These are phyloP conservation scores for Pueraria montana DNA, from an alignment of 306 rosid species.

Conservation along the genomic window DNA sequence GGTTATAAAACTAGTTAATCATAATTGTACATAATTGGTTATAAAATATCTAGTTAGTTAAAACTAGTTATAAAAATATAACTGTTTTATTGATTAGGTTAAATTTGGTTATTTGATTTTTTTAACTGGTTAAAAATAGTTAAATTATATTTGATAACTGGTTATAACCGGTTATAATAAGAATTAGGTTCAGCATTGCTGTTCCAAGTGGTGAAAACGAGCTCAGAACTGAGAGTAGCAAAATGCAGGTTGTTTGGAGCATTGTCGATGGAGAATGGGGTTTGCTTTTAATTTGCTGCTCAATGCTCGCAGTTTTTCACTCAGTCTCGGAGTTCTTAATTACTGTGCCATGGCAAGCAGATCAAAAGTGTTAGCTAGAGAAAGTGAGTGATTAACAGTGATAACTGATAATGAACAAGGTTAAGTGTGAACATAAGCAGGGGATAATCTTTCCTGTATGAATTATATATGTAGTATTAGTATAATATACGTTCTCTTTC, in stretches of 20 bases:
- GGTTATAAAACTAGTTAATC: too few relatives aligned
- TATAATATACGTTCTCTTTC: neutral
- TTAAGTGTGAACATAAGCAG: conserved; percentile 47
- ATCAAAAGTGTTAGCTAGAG: conserved; percentile 46
- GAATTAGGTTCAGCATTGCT: conserved; percentile 73
- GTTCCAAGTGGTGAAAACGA: conserved; percentile 50
- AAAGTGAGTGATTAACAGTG: neutral
- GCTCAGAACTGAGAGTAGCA: conserved; percentile 56
- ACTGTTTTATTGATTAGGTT: too few relatives aligned
- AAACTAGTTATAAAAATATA: too few relatives aligned
- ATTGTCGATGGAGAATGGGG: conserved; percentile 47
- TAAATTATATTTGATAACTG: too few relatives aligned
- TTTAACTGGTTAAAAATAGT: too few relatives aligned
- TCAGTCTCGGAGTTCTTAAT: conserved; percentile 4
- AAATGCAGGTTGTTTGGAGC: conserved; percentile 69
- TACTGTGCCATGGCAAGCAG: too few relatives aligned
- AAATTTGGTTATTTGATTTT: too few relatives aligned
- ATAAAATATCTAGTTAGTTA: too few relatives aligned
- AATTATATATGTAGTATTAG: too few relatives aligned
- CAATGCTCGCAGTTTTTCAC: conserved; percentile 25
- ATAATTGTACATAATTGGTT: too few relatives aligned
- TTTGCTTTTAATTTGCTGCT: neutral
- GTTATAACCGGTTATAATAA: too few relatives aligned
- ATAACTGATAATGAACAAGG: conserved; percentile 40
- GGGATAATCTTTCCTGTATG: conserved; percentile 1